Evolutionary conservation across 495 filamentous ascomycete species (phyloP).

Genomic region (Chaetomium fimeti): DNA sequence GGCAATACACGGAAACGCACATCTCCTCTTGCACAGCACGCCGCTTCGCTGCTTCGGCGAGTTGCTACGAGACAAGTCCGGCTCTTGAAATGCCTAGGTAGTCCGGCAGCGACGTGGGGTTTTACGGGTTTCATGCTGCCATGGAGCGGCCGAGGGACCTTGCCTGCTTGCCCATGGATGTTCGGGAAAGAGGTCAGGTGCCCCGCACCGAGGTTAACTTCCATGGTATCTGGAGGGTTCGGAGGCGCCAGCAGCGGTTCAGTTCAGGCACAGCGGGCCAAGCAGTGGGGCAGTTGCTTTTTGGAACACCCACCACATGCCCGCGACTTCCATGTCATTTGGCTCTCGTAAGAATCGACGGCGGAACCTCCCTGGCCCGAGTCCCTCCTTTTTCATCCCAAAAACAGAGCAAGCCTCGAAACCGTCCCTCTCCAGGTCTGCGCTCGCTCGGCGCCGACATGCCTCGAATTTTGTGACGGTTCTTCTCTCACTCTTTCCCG

Average conservation of each 20-base stretch:
- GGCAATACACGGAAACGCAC: too few species aligned
- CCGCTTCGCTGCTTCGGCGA: too few species aligned
- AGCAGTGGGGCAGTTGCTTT: neutral
- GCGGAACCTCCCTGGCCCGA: neutral
- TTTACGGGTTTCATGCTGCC: neutral
- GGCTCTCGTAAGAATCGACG: too few species aligned
- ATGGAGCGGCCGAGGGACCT: neutral
- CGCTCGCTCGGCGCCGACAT: neutral
- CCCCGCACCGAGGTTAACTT: constrained; percentile 1
- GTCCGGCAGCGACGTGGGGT: too few species aligned
- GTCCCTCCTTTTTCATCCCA: constrained; percentile 7
- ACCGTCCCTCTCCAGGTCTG: neutral
- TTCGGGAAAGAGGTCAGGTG: neutral
- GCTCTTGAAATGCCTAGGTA: neutral
- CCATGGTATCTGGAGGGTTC: neutral
- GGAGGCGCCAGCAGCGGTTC: neutral
- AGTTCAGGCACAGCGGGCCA: neutral
- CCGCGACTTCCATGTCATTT: neutral
- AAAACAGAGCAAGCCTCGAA: neutral
- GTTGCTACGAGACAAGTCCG: neutral
- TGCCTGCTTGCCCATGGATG: too few species aligned
- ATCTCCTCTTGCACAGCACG: too few species aligned
- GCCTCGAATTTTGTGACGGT: constrained; percentile 2
- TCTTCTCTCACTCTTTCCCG: neutral
- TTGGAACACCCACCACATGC: neutral